These are phyloP conservation scores for Sordariomycetes sp. DNA, from an alignment of 2,329 filamentous ascomycete genomes.

Conservation along the genomic window DNA sequence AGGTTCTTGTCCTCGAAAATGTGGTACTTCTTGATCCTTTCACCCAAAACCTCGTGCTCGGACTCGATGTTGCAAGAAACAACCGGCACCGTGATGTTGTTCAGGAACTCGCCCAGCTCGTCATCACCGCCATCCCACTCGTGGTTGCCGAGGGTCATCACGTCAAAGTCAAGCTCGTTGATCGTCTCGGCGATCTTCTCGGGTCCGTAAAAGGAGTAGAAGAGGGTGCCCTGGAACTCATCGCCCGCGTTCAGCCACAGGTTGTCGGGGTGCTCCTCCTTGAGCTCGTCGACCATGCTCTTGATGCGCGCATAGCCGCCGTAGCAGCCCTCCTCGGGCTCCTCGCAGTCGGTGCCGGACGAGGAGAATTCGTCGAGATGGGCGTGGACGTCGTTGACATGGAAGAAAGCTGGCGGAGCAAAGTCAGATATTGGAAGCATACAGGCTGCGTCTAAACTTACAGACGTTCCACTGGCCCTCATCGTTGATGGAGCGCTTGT, in stretches of 20 bases:
- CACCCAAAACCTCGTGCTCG: constrained; percentile 48
- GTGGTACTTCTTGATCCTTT: constrained; percentile 56
- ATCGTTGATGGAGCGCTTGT: constrained; percentile 38
- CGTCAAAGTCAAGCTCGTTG: constrained; percentile 57
- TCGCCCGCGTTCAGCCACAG: constrained; percentile 59
- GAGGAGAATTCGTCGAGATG: constrained; percentile 55
- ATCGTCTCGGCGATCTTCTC: constrained; percentile 60
- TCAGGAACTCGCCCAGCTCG: constrained; percentile 49
- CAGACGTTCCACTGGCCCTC: constrained; percentile 45
- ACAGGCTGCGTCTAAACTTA: constrained; percentile 11
- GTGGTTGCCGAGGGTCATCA: constrained; percentile 60
- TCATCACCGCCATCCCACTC: constrained; percentile 60
- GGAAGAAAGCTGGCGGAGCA: constrained; percentile 43
- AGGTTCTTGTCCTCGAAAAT: constrained; percentile 52
- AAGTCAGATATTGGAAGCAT: background rate
- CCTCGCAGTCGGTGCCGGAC: constrained; percentile 52
- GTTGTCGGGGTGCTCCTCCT: constrained; percentile 48
- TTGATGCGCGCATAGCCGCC: constrained; percentile 59
- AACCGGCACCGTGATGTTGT: constrained; percentile 56
- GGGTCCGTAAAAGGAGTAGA: constrained; percentile 57
- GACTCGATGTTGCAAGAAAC: constrained; percentile 55
- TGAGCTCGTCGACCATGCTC: constrained; percentile 46
- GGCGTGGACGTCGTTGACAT: constrained; percentile 61
- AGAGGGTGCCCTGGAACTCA: constrained; percentile 60
- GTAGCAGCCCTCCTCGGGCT: constrained; percentile 47